Evolutionary conservation across 2,329 filamentous ascomycete species (phyloP).

Genomic region (Cordyceps pruinosa): DNA sequence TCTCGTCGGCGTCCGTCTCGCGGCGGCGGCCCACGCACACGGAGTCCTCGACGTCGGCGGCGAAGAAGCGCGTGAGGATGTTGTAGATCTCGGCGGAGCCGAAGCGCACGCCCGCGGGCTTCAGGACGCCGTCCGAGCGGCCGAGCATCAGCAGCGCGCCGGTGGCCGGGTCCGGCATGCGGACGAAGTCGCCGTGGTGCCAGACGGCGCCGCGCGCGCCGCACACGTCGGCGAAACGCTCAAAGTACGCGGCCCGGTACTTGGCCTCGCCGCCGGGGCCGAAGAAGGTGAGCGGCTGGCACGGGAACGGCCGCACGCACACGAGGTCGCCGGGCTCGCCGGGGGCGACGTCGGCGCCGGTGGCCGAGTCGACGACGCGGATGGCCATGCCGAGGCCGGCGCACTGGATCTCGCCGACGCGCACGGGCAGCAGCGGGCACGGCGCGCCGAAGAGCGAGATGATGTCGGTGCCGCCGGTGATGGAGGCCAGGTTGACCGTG

Average conservation of each 20-base stretch:
- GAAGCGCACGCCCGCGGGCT: constrained; percentile 86
- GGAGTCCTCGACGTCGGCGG: constrained; percentile 71
- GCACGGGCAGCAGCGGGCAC: constrained; percentile 67
- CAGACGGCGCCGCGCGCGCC: constrained; percentile 49
- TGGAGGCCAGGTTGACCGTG: constrained; percentile 79
- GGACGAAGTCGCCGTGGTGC: constrained; percentile 93
- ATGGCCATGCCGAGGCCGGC: constrained; percentile 76
- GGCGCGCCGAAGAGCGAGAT: constrained; percentile 89
- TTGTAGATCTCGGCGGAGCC: constrained; percentile 96
- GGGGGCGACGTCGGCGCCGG: constrained; percentile 46
- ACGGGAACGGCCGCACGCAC: constrained; percentile 79
- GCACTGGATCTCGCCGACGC: constrained; percentile 69
- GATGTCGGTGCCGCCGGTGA: constrained; percentile 95
- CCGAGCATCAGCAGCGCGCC: constrained; percentile 86
- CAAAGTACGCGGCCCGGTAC: constrained; percentile 82
- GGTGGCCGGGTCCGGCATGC: constrained; percentile 56
- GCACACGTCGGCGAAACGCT: constrained; percentile 56
- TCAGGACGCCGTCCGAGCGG: constrained; percentile 84
- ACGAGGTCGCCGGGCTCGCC: constrained; percentile 81
- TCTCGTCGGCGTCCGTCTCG: constrained; percentile 69
- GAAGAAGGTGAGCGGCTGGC: constrained; percentile 87
- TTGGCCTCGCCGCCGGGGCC: constrained; percentile 57
- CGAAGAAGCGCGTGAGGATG: constrained; percentile 78
- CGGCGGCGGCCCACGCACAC: constrained; percentile 77
- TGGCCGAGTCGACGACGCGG: constrained; percentile 49